Evolutionary conservation across 768 basidiomycete genomes (phyloP).

Genomic region (Crepidotus variabilis): DNA sequence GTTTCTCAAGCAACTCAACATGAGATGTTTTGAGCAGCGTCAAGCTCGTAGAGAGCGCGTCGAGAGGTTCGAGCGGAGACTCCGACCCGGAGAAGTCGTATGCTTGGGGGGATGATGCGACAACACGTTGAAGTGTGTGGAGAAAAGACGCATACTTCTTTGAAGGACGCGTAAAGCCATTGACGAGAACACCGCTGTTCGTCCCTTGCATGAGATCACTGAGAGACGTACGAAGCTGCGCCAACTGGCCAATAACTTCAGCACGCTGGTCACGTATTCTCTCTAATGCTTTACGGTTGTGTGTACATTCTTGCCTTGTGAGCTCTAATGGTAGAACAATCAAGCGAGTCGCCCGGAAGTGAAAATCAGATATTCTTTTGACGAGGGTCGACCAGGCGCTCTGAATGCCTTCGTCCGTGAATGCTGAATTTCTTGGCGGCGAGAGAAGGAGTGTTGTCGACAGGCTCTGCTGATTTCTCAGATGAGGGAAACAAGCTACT

Average conservation of each 20-base stretch:
- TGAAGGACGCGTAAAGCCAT: constrained; percentile 13
- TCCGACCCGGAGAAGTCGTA: not conserved
- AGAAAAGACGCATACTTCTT: constrained; percentile 13
- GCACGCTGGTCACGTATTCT: constrained; percentile 67
- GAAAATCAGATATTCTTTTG: constrained; percentile 2
- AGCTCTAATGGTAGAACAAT: constrained; percentile 56
- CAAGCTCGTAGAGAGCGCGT: constrained; percentile 12
- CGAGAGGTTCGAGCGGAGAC: constrained; percentile 11
- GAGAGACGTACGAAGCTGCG: constrained; percentile 47
- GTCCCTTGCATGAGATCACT: constrained; percentile 7
- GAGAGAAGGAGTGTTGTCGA: constrained; percentile 16
- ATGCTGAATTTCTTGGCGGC: constrained; percentile 5
- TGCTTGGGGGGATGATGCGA: constrained; percentile 8
- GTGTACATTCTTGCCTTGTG: constrained; percentile 61
- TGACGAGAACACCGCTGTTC: constrained; percentile 9
- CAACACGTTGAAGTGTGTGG: constrained; percentile 14
- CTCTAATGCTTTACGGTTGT: constrained; percentile 57
- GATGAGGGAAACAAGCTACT: constrained; percentile 65
- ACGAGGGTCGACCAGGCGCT: constrained; percentile 5
- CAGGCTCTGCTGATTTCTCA: constrained; percentile 21
- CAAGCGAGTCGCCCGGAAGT: constrained; percentile 20
- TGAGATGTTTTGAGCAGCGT: constrained; percentile 10
- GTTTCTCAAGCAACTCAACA: constrained; percentile 14
- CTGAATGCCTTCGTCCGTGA: not conserved
- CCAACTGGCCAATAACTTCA: constrained; percentile 59